These are phyloP conservation scores for Cymodocea nodosa DNA, from an alignment of 116 monocot species.

Conservation along the genomic window DNA sequence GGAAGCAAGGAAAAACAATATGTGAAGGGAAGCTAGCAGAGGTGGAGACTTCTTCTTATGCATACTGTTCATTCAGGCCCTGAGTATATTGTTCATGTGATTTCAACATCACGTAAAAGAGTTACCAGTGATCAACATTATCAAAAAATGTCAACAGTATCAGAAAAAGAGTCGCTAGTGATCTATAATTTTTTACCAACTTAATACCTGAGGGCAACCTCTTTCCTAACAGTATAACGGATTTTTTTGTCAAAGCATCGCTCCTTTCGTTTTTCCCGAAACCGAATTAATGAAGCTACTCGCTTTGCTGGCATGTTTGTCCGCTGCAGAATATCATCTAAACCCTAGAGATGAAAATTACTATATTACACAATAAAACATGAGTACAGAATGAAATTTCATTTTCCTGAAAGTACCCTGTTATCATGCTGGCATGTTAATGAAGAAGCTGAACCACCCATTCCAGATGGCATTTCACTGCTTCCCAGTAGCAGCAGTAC, in stretches of 20 bases:
- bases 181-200: neutral
- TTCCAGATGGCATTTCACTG: conserved; percentile 44
- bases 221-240: conserved; percentile 64
- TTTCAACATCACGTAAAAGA: no score
- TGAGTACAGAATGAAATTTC: neutral
- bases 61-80: no score
- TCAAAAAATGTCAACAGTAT: neutral
- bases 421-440: conserved; percentile 35
- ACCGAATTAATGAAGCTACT: conserved; percentile 74
- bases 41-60: no score
- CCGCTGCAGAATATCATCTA: conserved; percentile 58
- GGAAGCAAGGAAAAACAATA: no score
- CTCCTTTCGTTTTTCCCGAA: conserved; percentile 81
- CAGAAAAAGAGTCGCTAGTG: neutral
- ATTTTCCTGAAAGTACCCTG: conserved; percentile 25
- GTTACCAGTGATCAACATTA: no score
- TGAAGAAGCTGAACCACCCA: conserved; percentile 10
- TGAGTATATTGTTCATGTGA: no score
- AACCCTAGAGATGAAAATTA: conserved; percentile 21
- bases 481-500: conserved; percentile 65
- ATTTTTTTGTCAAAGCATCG: conserved; percentile 90
- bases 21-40: no score
- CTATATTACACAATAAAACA: neutral
- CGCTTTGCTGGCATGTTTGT: conserved; percentile 71
- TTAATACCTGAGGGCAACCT: conserved; percentile 73